phyloP scores from a whole-genome alignment of 2,329 filamentous ascomycete species.

The Fusarium sp. region DNA sequence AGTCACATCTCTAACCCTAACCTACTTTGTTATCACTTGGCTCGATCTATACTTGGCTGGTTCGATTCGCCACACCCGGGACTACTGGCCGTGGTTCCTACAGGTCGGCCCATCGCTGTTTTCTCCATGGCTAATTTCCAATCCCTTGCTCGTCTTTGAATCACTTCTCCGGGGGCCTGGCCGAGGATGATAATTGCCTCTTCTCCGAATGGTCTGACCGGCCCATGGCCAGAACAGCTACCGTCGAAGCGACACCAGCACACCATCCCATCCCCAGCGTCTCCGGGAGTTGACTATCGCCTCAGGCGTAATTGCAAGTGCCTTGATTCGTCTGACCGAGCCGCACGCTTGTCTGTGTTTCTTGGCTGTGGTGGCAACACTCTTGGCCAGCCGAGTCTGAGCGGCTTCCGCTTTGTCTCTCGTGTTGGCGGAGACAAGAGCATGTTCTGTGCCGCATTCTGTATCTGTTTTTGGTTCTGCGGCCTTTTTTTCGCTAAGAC shows the following conservation, averaged over 20 bases:
- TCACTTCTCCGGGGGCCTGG: background rate
- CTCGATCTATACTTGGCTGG: constrained; percentile 21
- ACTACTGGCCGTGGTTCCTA: constrained; percentile 3
- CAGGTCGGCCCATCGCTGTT: background rate
- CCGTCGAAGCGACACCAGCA: background rate
- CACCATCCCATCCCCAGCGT: constrained; percentile 8
- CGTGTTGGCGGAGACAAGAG: background rate
- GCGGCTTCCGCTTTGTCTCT: background rate
- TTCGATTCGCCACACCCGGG: constrained; percentile 11
- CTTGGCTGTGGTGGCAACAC: background rate
- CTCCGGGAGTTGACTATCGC: constrained; percentile 7
- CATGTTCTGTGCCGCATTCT: background rate
- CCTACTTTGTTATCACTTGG: background rate
- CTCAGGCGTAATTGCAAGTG: constrained; percentile 9
- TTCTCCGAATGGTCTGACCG: constrained; percentile 21
- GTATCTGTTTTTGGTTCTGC: background rate
- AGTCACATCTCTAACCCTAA: constrained; percentile 4
- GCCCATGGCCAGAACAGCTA: background rate
- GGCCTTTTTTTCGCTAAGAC: background rate
- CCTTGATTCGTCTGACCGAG: constrained; percentile 2
- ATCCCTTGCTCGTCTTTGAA: constrained; percentile 2
- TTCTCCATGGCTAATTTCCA: constrained; percentile 29
- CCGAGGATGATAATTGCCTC: constrained; percentile 10
- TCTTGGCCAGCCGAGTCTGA: background rate
- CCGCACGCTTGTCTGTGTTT: background rate